These are phyloP conservation scores for Suhomyces emberorum DNA, from an alignment of 805 yeast genomes.

Conservation along the genomic window DNA sequence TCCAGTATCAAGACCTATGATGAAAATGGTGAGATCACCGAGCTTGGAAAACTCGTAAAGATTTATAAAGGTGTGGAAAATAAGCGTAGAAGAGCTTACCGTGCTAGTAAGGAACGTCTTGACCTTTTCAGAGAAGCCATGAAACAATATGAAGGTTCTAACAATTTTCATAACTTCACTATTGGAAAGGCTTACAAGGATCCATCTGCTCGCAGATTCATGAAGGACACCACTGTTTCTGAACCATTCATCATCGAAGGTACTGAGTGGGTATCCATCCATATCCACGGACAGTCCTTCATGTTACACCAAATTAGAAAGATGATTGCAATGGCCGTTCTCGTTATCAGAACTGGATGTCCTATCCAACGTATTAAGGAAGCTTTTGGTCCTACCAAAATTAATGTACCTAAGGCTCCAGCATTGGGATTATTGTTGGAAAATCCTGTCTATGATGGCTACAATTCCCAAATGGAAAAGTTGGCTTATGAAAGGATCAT, in stretches of 20 bases:
- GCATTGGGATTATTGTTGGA: conserved; percentile 89
- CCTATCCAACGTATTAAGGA: conserved; percentile 73
- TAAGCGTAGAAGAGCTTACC: conserved; percentile 60
- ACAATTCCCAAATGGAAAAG: conserved; percentile 65
- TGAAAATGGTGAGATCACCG: conserved; percentile 34
- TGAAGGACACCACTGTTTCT: conserved; percentile 74
- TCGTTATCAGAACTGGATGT: conserved; percentile 81
- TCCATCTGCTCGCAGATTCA: conserved; percentile 78
- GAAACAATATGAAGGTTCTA: conserved; percentile 76
- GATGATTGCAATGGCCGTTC: conserved; percentile 93
- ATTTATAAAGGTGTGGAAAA: conserved; percentile 63
- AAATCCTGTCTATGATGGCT: conserved; percentile 86
- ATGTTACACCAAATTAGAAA: conserved; percentile 98
- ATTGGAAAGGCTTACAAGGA: conserved; percentile 80
- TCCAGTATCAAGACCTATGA: conserved; percentile 29
- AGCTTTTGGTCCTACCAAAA: conserved; percentile 68
- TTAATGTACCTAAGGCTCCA: conserved; percentile 96
- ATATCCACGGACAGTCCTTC: conserved; percentile 96
- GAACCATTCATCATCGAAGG: conserved; percentile 90
- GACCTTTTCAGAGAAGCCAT: conserved; percentile 64
- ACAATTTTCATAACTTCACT: conserved; percentile 89
- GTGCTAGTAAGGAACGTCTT: conserved; percentile 63
- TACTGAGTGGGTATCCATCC: conserved; percentile 94
- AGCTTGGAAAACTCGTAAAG: conserved; percentile 42
- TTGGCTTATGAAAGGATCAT: conserved; percentile 76